Base-by-base conservation (phyloP, 306 rosid genomes). In the Erythrophleum fordii region DNA sequence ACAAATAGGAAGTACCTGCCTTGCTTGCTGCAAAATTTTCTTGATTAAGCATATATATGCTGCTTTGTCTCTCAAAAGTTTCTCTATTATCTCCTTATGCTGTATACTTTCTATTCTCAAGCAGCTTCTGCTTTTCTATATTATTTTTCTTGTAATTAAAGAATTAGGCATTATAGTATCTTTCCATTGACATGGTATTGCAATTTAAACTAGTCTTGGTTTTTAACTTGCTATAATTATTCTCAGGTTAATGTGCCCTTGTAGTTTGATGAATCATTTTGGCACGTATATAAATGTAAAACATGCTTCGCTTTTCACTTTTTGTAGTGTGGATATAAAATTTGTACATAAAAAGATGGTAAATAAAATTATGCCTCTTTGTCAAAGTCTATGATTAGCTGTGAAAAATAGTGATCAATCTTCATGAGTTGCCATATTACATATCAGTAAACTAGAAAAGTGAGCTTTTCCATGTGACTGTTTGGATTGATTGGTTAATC, bases 401-500 rank as follows among this genome's bases (percentile, higher is more conserved):
- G 46, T 42, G 6, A 11, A 42, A 88, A 79, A 48, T 48, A 16
- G 53, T 48, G n/a, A 5, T 12, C n/a, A 48, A 48, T 11, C 41
- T 26, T 16, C 9, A 28, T 26, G 12, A 14, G 5, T 34, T 14
- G 9, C 42, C 1, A 16, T 34, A 29, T 31, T 37, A 29, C 11
- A 16, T 16, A 31, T 31, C 11, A 62, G 23, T 11, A 16, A 61
- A 61, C 8, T 12, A 28, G 18, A 62, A 6, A 2, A 13, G 8
- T 37, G n/a, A 34, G 5, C 12, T 4, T 17, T 34, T 62, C 22
- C 8, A 23, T 62, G 69, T 14, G 28, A 28, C 7, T 29, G 0
- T 5, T 61, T 16, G 14, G 65, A 58, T 11, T 78, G 8, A 49
- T 68, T 51, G 86, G 84, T 70, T 87, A 83, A 60, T 17, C 0